These are phyloP conservation scores for Aspergillus aculeatinus DNA, from an alignment of 2,329 filamentous ascomycete species.

Conservation along the genomic window DNA sequence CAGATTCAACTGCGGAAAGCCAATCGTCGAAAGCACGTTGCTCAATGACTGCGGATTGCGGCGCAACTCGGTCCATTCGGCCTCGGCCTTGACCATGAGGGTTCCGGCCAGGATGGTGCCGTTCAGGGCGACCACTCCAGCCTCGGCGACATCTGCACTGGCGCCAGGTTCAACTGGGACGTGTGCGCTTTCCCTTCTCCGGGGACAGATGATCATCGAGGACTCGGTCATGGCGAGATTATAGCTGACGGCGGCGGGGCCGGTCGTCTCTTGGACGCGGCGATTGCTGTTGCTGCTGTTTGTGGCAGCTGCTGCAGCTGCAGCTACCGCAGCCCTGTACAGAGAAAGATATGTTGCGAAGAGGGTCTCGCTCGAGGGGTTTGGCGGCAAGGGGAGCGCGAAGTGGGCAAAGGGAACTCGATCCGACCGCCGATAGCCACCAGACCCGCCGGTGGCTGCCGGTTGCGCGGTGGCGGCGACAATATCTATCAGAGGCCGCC, in stretches of 20 bases:
- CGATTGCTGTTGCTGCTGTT: slow-evolving; percentile 22
- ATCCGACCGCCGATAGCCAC: slow-evolving; percentile 25
- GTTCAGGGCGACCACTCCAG: slow-evolving; percentile 52
- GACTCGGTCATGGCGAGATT: slow-evolving; percentile 58
- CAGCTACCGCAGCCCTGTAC: slow-evolving; percentile 40
- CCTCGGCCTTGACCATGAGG: slow-evolving; percentile 58
- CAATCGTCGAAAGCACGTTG: slow-evolving; percentile 44
- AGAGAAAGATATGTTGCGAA: slow-evolving; percentile 42
- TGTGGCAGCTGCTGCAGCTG: slow-evolving; percentile 31
- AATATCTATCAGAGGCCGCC: slow-evolving; percentile 51
- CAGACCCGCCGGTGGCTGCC: slow-evolving; percentile 14
- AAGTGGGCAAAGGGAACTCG: slow-evolving; percentile 54
- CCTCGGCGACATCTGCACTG: slow-evolving; percentile 29
- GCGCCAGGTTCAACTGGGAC: slow-evolving; percentile 41
- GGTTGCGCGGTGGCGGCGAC: slow-evolving; percentile 16
- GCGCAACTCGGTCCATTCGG: slow-evolving; percentile 53
- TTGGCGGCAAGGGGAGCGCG: slow-evolving; percentile 40
- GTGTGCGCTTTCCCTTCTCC: slow-evolving; percentile 46
- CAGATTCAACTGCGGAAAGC: slow-evolving; percentile 34
- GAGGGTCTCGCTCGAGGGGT: slow-evolving; percentile 40
- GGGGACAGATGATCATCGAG: slow-evolving; percentile 55
- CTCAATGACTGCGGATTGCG: slow-evolving; percentile 43
- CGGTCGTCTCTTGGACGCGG: slow-evolving; percentile 24
- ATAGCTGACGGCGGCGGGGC: slow-evolving; percentile 53
- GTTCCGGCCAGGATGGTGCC: slow-evolving; percentile 59